These are phyloP conservation scores for Lathyrus tuberosus DNA, from an alignment of 306 rosid genomes.

Conservation along the genomic window DNA sequence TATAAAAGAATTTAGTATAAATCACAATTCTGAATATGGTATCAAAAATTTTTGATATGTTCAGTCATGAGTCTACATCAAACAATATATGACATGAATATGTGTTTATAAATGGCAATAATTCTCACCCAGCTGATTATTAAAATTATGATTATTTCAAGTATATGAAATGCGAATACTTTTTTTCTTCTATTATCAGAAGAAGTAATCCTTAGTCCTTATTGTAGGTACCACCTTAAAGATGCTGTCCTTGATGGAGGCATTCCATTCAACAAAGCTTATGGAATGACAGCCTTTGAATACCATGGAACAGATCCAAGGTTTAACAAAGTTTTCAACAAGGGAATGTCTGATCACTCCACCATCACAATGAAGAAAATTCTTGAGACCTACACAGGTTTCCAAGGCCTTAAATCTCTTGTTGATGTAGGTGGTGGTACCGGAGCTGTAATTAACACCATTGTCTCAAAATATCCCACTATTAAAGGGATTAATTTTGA, in stretches of 20 bases:
- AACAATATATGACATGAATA: too few relatives aligned
- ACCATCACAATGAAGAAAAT: conserved; percentile 86
- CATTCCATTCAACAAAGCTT: conserved; percentile 89
- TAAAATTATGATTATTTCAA: too few relatives aligned
- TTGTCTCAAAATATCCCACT: conserved; percentile 77
- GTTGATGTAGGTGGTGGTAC: conserved; percentile 97
- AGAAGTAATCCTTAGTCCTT: neutral
- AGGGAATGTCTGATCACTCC: conserved; percentile 85
- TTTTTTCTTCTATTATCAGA: neutral
- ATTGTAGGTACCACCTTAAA: conserved; percentile 79
- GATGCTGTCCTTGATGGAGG: conserved; percentile 89
- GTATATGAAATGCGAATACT: too few relatives aligned
- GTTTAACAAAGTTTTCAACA: conserved; percentile 91
- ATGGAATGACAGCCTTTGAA: conserved; percentile 90
- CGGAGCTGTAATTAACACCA: conserved; percentile 72
- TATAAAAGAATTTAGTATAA: too few relatives aligned
- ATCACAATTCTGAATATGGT: too few relatives aligned
- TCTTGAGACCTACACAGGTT: conserved; percentile 71
- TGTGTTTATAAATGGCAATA: too few relatives aligned
- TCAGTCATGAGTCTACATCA: too few relatives aligned
- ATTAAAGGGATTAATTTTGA: conserved; percentile 88
- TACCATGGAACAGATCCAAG: conserved; percentile 85
- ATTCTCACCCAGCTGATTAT: too few relatives aligned
- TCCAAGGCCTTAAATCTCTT: conserved; percentile 71
- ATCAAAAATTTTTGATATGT: too few relatives aligned